Evolutionary conservation across 768 basidiomycete genomes (phyloP).

Genomic region (Cubamyces sp.): DNA sequence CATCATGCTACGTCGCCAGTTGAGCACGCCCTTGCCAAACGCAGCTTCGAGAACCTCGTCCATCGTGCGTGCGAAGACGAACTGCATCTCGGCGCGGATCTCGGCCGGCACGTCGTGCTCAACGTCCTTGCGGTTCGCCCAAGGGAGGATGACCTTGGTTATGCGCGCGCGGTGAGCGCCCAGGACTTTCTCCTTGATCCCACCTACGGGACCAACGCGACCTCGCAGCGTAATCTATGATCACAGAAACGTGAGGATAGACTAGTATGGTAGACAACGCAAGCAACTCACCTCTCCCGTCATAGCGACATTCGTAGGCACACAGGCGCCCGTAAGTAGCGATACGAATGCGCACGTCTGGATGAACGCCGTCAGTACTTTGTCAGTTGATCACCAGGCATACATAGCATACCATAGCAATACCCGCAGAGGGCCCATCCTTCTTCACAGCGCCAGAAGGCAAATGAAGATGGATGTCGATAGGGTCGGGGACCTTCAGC

Average conservation of each 20-base stretch:
- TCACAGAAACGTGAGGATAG: not conserved
- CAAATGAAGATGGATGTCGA: conserved; percentile 88
- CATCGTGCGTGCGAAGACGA: conserved; percentile 80
- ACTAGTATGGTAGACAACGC: not conserved
- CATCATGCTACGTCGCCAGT: conserved; percentile 60
- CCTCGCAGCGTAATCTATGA: conserved; percentile 79
- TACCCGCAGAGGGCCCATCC: conserved; percentile 90
- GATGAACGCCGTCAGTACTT: not conserved
- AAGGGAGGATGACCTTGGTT: conserved; percentile 82
- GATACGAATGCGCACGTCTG: conserved; percentile 88
- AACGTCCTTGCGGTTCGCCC: conserved; percentile 85
- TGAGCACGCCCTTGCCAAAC: conserved; percentile 71
- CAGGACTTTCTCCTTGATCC: conserved; percentile 90
- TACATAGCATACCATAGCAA: conserved; percentile 69
- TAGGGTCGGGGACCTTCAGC: conserved; percentile 67
- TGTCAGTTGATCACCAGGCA: no score
- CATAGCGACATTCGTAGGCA: conserved; percentile 79
- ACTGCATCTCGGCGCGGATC: conserved; percentile 74
- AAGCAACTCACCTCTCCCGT: conserved; percentile 73
- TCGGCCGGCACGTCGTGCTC: conserved; percentile 81
- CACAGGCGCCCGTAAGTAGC: conserved; percentile 73
- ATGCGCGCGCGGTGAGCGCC: conserved; percentile 89
- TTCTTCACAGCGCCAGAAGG: conserved; percentile 93
- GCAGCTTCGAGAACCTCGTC: conserved; percentile 83
- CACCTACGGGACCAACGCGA: conserved; percentile 82